Evolutionary conservation across 345 rosid species (phyloP), one percentile per base, ranked within the genome.

Genomic region (Sisymbrium irio): DNA sequence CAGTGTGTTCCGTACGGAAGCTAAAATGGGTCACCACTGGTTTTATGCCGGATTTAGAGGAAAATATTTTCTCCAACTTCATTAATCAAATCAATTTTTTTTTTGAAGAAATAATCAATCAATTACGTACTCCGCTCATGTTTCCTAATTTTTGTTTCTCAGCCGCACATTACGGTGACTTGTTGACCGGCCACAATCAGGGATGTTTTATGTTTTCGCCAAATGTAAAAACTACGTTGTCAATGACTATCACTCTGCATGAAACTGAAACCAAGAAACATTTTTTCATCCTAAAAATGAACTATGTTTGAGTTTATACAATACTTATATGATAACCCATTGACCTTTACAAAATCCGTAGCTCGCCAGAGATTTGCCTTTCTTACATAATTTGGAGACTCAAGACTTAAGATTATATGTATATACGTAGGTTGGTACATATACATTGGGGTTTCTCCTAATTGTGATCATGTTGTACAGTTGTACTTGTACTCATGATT

Each of bases 1-100:
- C 72, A 45, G 60, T 65, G 77, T 74, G 35, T 46, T 46, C 42
- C 60, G 67, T 59, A 68, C 63, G 74, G 40, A 37, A 68, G 3
- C 57, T 20, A 50, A 74, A 22, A 32, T 42, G 59, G 71, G 8
- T 9, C 71, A 63, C 71, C 51, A 73, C 62, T 13, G 45, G 44
- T 67, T 75, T 75, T 33, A 32, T n/a, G 62, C 63, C 69, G 56
- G 49, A 33, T 20, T 67, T 41, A 50, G 32, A 11, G 69, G 61
- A 28, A 49, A 19, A 49, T 4, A 15, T 20, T 55, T 20, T 14
- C 12, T 42, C 6, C 5, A n/a, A 17, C 13, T 61, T 11, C 4
- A 54, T 28, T 57, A 17, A 36, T 14, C 0, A 1, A 15, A 41
- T n/a, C 8, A 14, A 20, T 62, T n/a, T 17, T 20, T n/a, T n/a